Percentiles rank a stretch among this genome's conserved stretches.
phyloP scores from a whole-genome alignment of 1,284 basidiomycete species.

The Cryptococcus deneoformans region DNA sequence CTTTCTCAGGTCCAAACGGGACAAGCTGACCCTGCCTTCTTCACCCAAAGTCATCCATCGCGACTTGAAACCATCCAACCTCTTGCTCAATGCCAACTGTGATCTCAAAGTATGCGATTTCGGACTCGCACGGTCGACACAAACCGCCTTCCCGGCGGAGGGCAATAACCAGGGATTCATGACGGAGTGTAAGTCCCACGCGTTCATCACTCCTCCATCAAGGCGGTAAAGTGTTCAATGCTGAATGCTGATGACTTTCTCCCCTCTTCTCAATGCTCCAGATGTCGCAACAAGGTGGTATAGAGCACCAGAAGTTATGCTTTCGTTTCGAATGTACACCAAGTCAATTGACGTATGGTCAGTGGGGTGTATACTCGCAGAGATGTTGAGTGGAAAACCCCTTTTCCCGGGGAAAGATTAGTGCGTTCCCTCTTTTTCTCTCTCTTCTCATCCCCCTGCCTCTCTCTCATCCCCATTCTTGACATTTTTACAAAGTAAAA shows the following conservation, averaged over 20 bases:
- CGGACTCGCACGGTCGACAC: constrained; percentile 81
- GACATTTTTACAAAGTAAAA: no score
- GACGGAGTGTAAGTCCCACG: constrained; percentile 55
- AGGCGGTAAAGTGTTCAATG: not conserved
- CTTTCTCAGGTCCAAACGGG: no score
- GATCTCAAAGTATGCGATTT: constrained; percentile 95
- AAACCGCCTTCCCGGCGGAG: constrained; percentile 72
- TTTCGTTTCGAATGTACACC: constrained; percentile 94
- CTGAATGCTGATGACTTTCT: constrained; percentile 25
- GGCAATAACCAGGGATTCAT: constrained; percentile 82
- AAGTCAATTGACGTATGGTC: constrained; percentile 96
- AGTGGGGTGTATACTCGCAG: constrained; percentile 95
- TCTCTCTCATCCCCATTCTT: no score
- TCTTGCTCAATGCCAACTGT: constrained; percentile 94
- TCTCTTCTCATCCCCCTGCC: no score
- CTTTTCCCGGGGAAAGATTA: constrained; percentile 96
- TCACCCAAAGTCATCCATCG: constrained; percentile 71
- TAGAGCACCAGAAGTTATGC: constrained; percentile 92
- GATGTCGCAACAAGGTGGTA: constrained; percentile 91
- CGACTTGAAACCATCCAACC: constrained; percentile 92
- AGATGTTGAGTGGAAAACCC: constrained; percentile 95
- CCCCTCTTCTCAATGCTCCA: constrained; percentile 24
- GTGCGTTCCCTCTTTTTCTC: constrained; percentile 23
- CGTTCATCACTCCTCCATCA: not conserved
- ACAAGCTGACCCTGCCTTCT: not conserved